Evolutionary conservation across 306 rosid genomes (phyloP), one percentile per base, ranked within the genome.

Genomic region (Cicer cuneatum): DNA sequence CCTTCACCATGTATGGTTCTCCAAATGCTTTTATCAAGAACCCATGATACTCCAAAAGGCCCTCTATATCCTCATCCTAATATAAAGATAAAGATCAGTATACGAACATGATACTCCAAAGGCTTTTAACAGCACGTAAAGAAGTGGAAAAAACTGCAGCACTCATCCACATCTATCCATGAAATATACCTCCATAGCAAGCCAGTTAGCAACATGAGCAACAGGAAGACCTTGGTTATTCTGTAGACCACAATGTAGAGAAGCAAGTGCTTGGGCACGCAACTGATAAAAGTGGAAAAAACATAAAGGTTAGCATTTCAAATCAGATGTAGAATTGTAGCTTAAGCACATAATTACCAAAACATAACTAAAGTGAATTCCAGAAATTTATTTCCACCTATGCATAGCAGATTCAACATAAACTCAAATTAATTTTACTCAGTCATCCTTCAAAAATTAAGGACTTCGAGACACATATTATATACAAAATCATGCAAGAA

Each of bases 211-310:
- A 84, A 76, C 89, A 77, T 86, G 95, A 21, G 85, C 62, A 76
- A 94, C 74, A 33, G 99, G 99, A 33, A 94, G 85, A 35, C 99
- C 99, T 83, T 92, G 97, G 80, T 83, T 91, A 85, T 90, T 89
- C 86, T 85, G 97, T 29, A 94, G 86, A 80, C 97, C 97, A 73
- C 90, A 82, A 74, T 92, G 99, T 70, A 94, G 78, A 81, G 95
- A 92, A 79, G 97, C 99, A 75, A 94, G 97, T 53, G 99, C 99
- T 85, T 88, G 97, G 41, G 97, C 87, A 37, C 96, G 90, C 75
- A 94, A 82, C 99, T 92, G 87, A 77, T 78, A 35, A 81, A 85
- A 84, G 72, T 60, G 80, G 46, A 83, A 7, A 46, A 10, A n/a
- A 81, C 66, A 18, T 16, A 59, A 67, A 59, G 72, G 54, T 77